phyloP scores from a whole-genome alignment of 305 asterid genomes.

The Solanum hybrid region DNA sequence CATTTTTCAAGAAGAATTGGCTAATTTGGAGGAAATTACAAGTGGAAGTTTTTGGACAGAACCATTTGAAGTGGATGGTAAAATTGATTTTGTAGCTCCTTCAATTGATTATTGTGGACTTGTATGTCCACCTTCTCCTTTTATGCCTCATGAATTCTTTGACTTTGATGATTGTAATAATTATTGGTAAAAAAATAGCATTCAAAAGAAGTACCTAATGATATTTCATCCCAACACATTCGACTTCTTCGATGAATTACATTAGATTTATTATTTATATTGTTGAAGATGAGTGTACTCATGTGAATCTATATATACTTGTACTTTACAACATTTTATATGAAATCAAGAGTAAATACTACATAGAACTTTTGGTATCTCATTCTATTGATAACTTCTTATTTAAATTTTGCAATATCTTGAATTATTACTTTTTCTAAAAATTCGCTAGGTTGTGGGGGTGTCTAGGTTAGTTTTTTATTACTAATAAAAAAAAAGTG shows the following conservation, averaged over 20 bases:
- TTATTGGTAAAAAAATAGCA: background rate
- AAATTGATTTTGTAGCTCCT: background rate
- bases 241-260: no score
- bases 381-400: background rate
- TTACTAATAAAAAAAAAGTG: background rate
- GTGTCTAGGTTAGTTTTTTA: background rate
- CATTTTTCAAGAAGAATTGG: background rate
- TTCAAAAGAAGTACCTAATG: background rate
- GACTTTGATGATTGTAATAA: background rate
- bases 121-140: background rate
- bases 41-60: constrained; percentile 19
- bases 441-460: background rate
- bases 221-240: background rate
- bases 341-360: background rate
- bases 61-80: constrained; percentile 10
- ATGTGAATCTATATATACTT: background rate
- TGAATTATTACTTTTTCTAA: background rate
- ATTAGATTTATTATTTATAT: background rate
- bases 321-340: background rate
- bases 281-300: background rate
- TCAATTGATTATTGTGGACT: background rate
- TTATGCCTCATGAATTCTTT: background rate
- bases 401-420: background rate
- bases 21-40: background rate
- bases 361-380: background rate